These are phyloP conservation scores for Trichophyton benhamiae DNA, from an alignment of 2,329 filamentous ascomycete species.

Conservation along the genomic window DNA sequence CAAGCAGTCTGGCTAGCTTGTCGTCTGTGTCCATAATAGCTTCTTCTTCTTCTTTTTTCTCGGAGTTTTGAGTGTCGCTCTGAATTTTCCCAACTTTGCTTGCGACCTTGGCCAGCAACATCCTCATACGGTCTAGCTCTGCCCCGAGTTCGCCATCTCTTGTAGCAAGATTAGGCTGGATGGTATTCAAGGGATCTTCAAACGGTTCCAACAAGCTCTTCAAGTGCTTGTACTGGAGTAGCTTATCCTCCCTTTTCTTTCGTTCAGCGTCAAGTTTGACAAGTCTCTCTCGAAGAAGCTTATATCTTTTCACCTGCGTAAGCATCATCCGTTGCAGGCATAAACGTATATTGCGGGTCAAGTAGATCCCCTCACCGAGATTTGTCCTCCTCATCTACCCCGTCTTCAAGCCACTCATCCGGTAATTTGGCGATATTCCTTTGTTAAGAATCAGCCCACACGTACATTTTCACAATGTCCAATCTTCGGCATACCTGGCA, in stretches of 20 bases:
- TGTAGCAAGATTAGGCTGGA: conserved; percentile 45
- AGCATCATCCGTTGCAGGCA: background rate
- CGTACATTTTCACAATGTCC: background rate
- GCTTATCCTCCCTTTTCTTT: conserved; percentile 34
- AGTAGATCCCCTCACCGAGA: conserved; percentile 19
- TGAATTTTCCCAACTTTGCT: conserved; percentile 19
- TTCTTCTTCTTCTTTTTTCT: background rate
- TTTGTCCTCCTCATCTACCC: conserved; percentile 22
- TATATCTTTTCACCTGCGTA: conserved; percentile 19
- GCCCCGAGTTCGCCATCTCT: conserved; percentile 39
- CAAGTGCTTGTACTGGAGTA: conserved; percentile 38
- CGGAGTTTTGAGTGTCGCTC: background rate
- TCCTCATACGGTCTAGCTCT: conserved; percentile 40
- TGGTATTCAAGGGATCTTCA: conserved; percentile 35
- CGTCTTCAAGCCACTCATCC: conserved; percentile 23
- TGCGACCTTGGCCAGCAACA: conserved; percentile 34
- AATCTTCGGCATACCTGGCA: conserved; percentile 21
- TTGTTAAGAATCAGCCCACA: conserved; percentile 6
- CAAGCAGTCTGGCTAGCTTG: conserved; percentile 28
- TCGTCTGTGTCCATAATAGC: conserved; percentile 15
- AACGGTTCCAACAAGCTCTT: conserved; percentile 39
- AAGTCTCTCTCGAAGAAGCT: conserved; percentile 33
- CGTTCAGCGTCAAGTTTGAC: conserved; percentile 34
- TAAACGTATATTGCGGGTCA: background rate
- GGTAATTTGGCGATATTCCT: conserved; percentile 32